These are phyloP conservation scores for Neurospora sp. DNA, from an alignment of 495 filamentous ascomycete species.

Conservation along the genomic window DNA sequence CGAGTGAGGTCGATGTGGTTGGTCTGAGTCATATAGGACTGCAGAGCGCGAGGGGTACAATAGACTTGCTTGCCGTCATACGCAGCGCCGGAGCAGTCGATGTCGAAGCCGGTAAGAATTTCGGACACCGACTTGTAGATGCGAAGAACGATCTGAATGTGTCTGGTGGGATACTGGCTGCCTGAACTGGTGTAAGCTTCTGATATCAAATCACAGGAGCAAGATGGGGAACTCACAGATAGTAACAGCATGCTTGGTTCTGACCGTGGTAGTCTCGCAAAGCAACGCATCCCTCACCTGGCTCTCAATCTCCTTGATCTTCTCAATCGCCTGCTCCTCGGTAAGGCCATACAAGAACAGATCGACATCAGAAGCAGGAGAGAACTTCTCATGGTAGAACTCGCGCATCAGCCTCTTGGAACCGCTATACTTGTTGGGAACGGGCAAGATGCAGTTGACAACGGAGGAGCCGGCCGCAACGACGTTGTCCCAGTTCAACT, in stretches of 20 bases:
- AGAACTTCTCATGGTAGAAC: slow-evolving; percentile 70
- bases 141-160: slow-evolving; percentile 72
- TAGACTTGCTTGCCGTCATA: slow-evolving; percentile 72
- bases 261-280: slow-evolving; percentile 61
- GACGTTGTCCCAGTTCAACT: slow-evolving; percentile 69
- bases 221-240: slow-evolving; percentile 36
- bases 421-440: slow-evolving; percentile 50
- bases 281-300: slow-evolving; percentile 61
- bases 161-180: slow-evolving; percentile 69
- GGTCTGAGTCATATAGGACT: slow-evolving; percentile 66
- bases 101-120: slow-evolving; percentile 77
- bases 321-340: slow-evolving; percentile 62
- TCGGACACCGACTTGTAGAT: slow-evolving; percentile 73
- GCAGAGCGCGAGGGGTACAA: slow-evolving; percentile 56
- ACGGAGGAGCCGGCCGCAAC: slow-evolving; percentile 69
- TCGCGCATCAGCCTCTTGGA: slow-evolving; percentile 58
- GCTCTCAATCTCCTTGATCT: slow-evolving; percentile 69
- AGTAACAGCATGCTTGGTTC: slow-evolving; percentile 76
- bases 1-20: slow-evolving; percentile 71
- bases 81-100: slow-evolving; percentile 69
- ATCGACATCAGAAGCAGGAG: slow-evolving; percentile 76
- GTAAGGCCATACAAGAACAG: slow-evolving; percentile 71
- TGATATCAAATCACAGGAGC: not conserved
- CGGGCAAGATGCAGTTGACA: slow-evolving; percentile 60
- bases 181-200: slow-evolving; percentile 22